Base-by-base conservation (phyloP, 2,329 filamentous ascomycete species). In the Didymella lethalis region DNA sequence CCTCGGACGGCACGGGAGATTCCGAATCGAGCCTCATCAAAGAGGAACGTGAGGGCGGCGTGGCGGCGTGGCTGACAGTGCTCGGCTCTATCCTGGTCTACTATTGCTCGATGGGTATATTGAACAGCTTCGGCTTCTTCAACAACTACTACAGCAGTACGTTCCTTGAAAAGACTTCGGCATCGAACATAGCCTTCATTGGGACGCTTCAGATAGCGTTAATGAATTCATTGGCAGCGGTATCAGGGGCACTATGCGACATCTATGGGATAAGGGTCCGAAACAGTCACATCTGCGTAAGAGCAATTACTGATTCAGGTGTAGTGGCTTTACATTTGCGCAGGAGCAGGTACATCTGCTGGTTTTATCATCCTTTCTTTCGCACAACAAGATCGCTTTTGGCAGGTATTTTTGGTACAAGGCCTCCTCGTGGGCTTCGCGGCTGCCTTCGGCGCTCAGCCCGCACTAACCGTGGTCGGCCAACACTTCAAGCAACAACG, bases 201-300 rank as follows among this genome's bases (percentile, higher is more conserved):
- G 77, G 77, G 0, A 79, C 79, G 0, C 57, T 81, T 6, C 72
- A 81, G 41, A 70, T 77, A 18, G 78, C 77, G 32, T 71, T 81
- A 49, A 78, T 87, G 77, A 83, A 83, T 66, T 75, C 69, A n/a
- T 67, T 83, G 60, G 85, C 86, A 0, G 84, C 86, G 0, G 62
- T 90, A 5, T 81, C 86, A n/a, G 88, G 88, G 1, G 83, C 83
- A 18, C 47, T 88, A 0, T 90, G 84, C 64, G 89, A 91, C 67
- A 81, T 75, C 32, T 85, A 86, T 54, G 88, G 88, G 0, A 83
- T 88, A 0, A 80, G 82, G 36, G 81, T 78, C 20, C 64, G 81
- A 20, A 66, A 7, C 32, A 36, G n/a, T 36, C 32, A 6, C 16
- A n/a, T n/a, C 11, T 11, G 2, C 32, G 7, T 7, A 18, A n/a